Conservation (phyloP, 1,284 basidiomycete species). For the Leccinum fuscescens region DNA sequence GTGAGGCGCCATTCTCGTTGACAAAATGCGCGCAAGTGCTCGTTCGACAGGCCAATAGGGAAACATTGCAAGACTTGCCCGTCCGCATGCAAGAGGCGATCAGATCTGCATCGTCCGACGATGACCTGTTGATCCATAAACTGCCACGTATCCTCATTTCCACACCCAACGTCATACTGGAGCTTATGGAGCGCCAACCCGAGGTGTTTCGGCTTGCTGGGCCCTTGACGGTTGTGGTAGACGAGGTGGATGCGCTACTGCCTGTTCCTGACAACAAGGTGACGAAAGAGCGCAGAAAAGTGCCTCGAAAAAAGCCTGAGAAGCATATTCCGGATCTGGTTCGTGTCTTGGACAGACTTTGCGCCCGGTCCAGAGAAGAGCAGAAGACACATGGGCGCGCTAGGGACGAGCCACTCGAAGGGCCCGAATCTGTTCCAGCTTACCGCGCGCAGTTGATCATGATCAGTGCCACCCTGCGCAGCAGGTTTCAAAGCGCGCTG, state of each 20-base stretch:
- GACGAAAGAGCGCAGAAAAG: conserved; percentile 25
- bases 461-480: conserved; percentile 66
- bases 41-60: conserved; percentile 39
- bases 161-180: conserved; percentile 66
- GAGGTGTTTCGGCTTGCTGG: conserved; percentile 43
- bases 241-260: conserved; percentile 73
- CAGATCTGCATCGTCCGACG: conserved; percentile 37
- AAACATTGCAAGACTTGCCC: conserved; percentile 32
- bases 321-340: conserved; percentile 59
- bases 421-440: conserved; percentile 17
- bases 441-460: conserved; percentile 58
- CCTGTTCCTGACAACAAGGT: conserved; percentile 43
- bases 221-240: conserved; percentile 61
- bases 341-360: conserved; percentile 58
- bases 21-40: conserved; percentile 57
- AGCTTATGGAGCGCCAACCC: conserved; percentile 47
- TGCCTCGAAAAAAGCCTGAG: conserved; percentile 39
- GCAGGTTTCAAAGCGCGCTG: conserved; percentile 50
- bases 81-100: conserved; percentile 32
- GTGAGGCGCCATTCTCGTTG: conserved; percentile 33
- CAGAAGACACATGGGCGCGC: neutral
- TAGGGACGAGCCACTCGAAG: conserved; percentile 6
- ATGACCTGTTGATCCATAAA: conserved; percentile 39
- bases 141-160: conserved; percentile 68
- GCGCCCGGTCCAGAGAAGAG: conserved; percentile 22